Base-by-base conservation (phyloP, 2,329 filamentous ascomycete genomes). In the Hortaea werneckii region DNA sequence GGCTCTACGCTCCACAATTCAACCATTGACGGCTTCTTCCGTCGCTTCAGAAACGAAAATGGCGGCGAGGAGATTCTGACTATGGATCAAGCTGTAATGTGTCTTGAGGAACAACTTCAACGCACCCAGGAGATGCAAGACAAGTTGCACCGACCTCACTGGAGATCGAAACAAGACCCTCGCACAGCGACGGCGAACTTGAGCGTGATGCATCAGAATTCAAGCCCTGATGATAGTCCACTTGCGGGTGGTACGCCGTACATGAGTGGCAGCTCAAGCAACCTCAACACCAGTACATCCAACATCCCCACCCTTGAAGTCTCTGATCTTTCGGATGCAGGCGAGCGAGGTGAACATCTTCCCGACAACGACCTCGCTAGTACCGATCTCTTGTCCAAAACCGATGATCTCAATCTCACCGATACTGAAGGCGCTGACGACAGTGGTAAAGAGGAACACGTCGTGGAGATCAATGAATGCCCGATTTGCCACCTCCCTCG, bases 401-500 rank as follows among this genome's bases (percentile, higher is more conserved):
- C 30, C 29, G 50, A 59, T 37, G 60, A 63, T 41, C 53, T 62
- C 6, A 47, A 48, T 28, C 49, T 52, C 29, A 53, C 58, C 29
- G 13, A 39, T 20, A 26, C 10, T 8, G 37, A 39, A 26, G 10
- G 8, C 10, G 10, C 37, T n/a, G 37, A 39, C 20, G 10, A 12
- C 10, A 8, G 10, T 26, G 29, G n/a, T 11, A 13, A 26, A 9
- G 41, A 43, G 13, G 92, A 98, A 66, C 92, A 98, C 60, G 88
- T 98, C 3, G 83, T 98, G 29, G 88, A 96, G 65, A 94, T 98
- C 47, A 80, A 87, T 41, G 90, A 96, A 69, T 98, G 92, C 55
- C 92, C 92, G 3, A 89, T 98, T 59, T 98, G 92, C 65, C 92
- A 98, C 64, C 90, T 96, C 65, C 92, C 92, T 32, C 85, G 92